These are phyloP conservation scores for Geotrichum macrosporum DNA, from an alignment of 1,139 yeast genomes.

Conservation along the genomic window DNA sequence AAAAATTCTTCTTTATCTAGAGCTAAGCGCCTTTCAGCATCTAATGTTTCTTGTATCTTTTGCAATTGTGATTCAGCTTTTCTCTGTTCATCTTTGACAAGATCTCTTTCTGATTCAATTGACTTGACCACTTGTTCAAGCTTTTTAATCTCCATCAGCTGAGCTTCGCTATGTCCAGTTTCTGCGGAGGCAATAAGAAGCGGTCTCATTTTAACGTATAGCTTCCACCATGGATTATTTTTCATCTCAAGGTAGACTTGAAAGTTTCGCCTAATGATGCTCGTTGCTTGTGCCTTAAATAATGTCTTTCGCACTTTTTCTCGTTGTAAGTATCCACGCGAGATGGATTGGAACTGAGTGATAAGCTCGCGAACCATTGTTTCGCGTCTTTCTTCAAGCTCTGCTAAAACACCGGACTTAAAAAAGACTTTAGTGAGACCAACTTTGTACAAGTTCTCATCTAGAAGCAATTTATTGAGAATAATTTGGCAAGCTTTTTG, in stretches of 20 bases:
- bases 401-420: slow-evolving; percentile 94
- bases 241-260: slow-evolving; percentile 50
- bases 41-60: slow-evolving; percentile 38
- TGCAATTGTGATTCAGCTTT: slow-evolving; percentile 40
- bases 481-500: slow-evolving; percentile 67
- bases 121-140: slow-evolving; percentile 31
- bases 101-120: slow-evolving; percentile 31
- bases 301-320: slow-evolving; percentile 48
- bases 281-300: slow-evolving; percentile 64
- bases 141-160: slow-evolving; percentile 56
- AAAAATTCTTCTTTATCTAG: slow-evolving; percentile 45
- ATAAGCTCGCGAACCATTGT: slow-evolving; percentile 53
- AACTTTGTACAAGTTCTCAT: slow-evolving; percentile 63
- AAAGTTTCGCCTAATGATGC: slow-evolving; percentile 62
- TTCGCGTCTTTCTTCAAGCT: slow-evolving; percentile 77
- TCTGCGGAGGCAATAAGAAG: slow-evolving; percentile 62
- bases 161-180: slow-evolving; percentile 50
- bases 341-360: slow-evolving; percentile 60
- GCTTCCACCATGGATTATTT: slow-evolving; percentile 74
- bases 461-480: slow-evolving; percentile 57
- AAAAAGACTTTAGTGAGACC: slow-evolving; percentile 89
- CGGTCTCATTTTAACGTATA: slow-evolving; percentile 72
- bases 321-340: slow-evolving; percentile 63
- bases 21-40: slow-evolving; percentile 42
- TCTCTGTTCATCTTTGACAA: slow-evolving; percentile 34